Percentiles rank a stretch among this genome's conserved stretches.
phyloP scores from a whole-genome alignment of 208 protist genomes.

The Leishmania aethiopica region DNA sequence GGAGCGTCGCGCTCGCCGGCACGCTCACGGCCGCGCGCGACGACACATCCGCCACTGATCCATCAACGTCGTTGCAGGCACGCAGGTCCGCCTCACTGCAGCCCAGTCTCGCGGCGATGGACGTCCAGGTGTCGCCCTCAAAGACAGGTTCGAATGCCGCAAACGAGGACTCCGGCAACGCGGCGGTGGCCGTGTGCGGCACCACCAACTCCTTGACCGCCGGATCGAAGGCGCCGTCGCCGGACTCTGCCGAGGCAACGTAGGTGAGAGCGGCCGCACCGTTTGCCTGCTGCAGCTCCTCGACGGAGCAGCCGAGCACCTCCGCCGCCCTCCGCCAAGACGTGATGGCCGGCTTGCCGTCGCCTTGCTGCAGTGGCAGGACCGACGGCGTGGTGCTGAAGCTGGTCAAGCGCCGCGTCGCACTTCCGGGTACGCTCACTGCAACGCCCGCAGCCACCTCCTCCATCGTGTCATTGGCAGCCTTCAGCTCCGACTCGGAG shows the following conservation, averaged over 20 bases:
- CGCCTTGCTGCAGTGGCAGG: slow-evolving; percentile 41
- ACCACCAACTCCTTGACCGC: slow-evolving; percentile 62
- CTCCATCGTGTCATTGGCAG: slow-evolving; percentile 48
- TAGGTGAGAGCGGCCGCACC: slow-evolving; percentile 66
- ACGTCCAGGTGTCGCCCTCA: slow-evolving; percentile 55
- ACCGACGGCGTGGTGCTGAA: slow-evolving; percentile 50
- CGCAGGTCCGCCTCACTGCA: slow-evolving; percentile 55
- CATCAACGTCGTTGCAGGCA: slow-evolving; percentile 39
- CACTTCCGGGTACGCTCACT: slow-evolving; percentile 51
- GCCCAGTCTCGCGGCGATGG: slow-evolving; percentile 56
- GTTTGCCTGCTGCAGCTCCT: slow-evolving; percentile 86
- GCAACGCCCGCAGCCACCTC: slow-evolving; percentile 40
- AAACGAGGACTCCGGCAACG: slow-evolving; percentile 50
- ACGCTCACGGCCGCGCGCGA: slow-evolving; percentile 39
- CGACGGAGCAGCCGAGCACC: slow-evolving; percentile 74
- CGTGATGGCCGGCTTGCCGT: slow-evolving; percentile 29
- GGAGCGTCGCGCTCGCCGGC: slow-evolving; percentile 41
- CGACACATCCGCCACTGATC: slow-evolving; percentile 9
- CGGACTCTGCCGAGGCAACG: slow-evolving; percentile 28
- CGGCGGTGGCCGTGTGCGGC: slow-evolving; percentile 53
- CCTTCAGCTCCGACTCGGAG: slow-evolving; percentile 44
- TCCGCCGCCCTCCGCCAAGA: slow-evolving; percentile 74
- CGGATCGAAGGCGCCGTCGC: slow-evolving; percentile 53
- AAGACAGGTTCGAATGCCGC: slow-evolving; percentile 57
- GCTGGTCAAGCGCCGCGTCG: slow-evolving; percentile 56